Conservation (phyloP, 139 green algal genomes). For the Chlorella sp. region DNA sequence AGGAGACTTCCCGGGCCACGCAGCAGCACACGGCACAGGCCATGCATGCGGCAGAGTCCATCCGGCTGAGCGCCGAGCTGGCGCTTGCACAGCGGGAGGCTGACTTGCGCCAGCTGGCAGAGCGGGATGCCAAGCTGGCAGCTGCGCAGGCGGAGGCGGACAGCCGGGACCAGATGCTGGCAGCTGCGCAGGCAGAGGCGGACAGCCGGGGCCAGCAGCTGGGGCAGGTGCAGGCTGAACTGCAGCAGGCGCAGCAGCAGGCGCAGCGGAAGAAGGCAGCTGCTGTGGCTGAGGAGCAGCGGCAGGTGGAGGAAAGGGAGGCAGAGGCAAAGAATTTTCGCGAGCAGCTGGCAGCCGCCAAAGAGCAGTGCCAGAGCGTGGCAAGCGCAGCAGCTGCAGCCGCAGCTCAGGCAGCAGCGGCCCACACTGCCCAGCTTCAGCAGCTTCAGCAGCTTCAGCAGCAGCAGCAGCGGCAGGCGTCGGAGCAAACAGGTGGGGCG, state of each 20-base stretch:
- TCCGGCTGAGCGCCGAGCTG: not conserved
- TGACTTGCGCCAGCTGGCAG: not conserved
- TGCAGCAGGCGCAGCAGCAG: not conserved
- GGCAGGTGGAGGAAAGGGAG: not conserved
- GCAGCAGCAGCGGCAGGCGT: not conserved
- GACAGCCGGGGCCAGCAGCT: not conserved
- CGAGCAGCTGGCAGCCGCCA: slow-evolving; percentile 12
- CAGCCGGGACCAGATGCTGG: no score
- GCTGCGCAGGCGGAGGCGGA: not conserved
- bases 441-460: not conserved
- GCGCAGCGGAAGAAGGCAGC: not conserved
- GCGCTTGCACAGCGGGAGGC: not conserved
- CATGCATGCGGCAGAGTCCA: not conserved
- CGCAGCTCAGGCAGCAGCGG: not conserved
- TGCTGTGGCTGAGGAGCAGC: not conserved
- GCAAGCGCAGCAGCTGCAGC: not conserved
- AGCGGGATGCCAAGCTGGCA: not conserved
- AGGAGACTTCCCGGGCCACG: not conserved
- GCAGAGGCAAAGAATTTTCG: not conserved
- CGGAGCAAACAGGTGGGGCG: not conserved
- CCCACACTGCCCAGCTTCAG: not conserved
- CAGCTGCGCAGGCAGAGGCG: not conserved
- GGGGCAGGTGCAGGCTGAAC: not conserved
- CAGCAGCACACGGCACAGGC: not conserved
- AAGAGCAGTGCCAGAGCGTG: not conserved